These are phyloP conservation scores for Zopfia rhizophila DNA, from an alignment of 2,329 filamentous ascomycete species.

Conservation along the genomic window DNA sequence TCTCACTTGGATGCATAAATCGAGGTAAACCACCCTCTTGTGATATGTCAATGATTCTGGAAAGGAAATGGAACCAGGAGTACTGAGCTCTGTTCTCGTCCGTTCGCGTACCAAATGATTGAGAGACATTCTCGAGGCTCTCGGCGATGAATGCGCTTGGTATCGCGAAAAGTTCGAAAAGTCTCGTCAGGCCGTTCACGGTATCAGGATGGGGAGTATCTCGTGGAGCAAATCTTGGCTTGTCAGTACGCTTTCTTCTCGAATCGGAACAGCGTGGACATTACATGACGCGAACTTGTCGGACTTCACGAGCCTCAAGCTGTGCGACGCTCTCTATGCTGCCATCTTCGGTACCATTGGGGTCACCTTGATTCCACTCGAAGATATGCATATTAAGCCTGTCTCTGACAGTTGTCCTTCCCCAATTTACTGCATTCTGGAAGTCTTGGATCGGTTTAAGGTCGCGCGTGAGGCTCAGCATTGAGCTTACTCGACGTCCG, in stretches of 20 bases:
- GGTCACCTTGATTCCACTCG: constrained; percentile 30
- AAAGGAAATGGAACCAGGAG: constrained; percentile 45
- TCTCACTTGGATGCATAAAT: constrained; percentile 23
- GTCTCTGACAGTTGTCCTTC: too few species aligned
- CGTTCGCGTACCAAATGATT: constrained; percentile 37
- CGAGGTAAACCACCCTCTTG: background rate
- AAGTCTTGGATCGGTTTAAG: too few species aligned
- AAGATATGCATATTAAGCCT: constrained; percentile 34
- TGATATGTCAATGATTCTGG: constrained; percentile 29
- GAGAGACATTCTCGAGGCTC: constrained; percentile 35
- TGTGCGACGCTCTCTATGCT: constrained; percentile 14
- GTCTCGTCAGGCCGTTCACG: constrained; percentile 17
- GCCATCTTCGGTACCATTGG: constrained; percentile 18
- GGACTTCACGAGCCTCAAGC: constrained; percentile 4
- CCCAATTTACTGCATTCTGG: too few species aligned
- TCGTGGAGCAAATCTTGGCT: constrained; percentile 34
- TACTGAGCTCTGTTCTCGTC: constrained; percentile 28
- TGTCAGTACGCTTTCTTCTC: constrained; percentile 14
- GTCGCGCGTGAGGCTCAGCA: too few species aligned
- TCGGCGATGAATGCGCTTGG: constrained; percentile 40
- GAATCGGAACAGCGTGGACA: constrained; percentile 1
- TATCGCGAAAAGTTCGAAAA: constrained; percentile 33
- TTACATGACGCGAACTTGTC: constrained; percentile 33
- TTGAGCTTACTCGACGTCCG: too few species aligned
- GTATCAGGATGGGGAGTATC: constrained; percentile 26